Conservation (phyloP, 148 eudicot species). For the Cornus florida region DNA sequence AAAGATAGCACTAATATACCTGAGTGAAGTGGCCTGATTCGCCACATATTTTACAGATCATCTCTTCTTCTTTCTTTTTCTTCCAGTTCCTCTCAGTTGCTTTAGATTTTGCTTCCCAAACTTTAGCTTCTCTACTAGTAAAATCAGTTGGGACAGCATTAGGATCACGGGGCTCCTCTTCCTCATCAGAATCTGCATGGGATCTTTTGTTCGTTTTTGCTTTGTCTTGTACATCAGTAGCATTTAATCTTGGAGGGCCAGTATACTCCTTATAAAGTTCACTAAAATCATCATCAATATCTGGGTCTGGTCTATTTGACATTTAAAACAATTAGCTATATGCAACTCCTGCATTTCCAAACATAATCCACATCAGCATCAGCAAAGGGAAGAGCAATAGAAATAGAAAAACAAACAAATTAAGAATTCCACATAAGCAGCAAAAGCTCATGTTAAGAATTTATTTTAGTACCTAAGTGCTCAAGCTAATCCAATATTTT, state of each 20-base stretch:
- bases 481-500: neutral
- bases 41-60: conserved; percentile 98
- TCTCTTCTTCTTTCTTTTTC: conserved; percentile 95
- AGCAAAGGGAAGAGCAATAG: neutral
- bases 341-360: conserved; percentile 14
- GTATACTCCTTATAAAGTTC: conserved; percentile 95
- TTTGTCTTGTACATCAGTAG: conserved; percentile 45
- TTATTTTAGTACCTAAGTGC: neutral
- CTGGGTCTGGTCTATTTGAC: conserved; percentile 69
- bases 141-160: conserved; percentile 99
- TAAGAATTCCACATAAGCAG: neutral
- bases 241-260: conserved; percentile 77
- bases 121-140: conserved; percentile 96
- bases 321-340: conserved; percentile 20
- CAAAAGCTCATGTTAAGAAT: neutral
- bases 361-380: conserved; percentile 6
- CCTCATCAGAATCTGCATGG: conserved; percentile 71
- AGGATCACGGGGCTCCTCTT: conserved; percentile 80
- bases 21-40: conserved; percentile 97
- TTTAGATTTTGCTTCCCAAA: conserved; percentile 99
- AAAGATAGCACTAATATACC: conserved; percentile 33
- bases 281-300: conserved; percentile 90
- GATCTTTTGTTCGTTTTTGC: conserved; percentile 55
- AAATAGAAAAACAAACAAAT: neutral
- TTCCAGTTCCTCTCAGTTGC: conserved; percentile 99